Base-by-base conservation (phyloP, 2,329 filamentous ascomycete genomes). In the Diaporthe citri region DNA sequence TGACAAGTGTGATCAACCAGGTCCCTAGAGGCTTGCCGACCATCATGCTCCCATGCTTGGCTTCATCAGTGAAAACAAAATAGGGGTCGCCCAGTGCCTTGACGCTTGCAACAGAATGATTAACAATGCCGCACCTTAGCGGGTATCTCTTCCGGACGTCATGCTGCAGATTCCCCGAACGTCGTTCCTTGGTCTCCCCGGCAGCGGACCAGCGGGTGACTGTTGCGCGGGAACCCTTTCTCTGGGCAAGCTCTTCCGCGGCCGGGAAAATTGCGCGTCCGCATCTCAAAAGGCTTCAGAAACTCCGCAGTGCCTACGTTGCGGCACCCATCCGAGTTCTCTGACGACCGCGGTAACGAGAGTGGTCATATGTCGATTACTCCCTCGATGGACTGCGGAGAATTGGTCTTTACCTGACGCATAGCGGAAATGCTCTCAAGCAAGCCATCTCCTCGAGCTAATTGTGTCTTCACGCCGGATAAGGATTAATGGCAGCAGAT, bases 51-150 rank as follows among this genome's bases (percentile, higher is more conserved):
- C 55, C 25, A 28, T 52, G 20, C 46, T 25, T 41, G 72, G 60
- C 55, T 48, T 70, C 74, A 43, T 62, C 48, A 31, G 28, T 52
- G 52, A 55, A 41, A 60, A 62, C 41, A 28, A 36, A 39, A 55
- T 59, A 62, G 51, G 51, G 52, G 71, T 57, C 52, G 62, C 31
- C 20, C 46, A 48, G 15, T 51, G 46, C 17, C 48, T 48, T 55
- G 46, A 71, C 31, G 57, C 64, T 60, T 43, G 64, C 74, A 43
- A 43, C 74, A 71, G 64, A 71, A 51, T 73, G 25, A 70, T 73
- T 70, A 56, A 31, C 46, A 55, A 46, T 59, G 55, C 64, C 64
- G 64, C 34, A 8, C 64, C 48, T 69, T 34, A 41, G 48, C 64
- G 46, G 74, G 60, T 73, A 46, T 41, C 46, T 41, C 36, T 57